Conservation (phyloP, 129 eudicot species). For the Arctium lappa region DNA sequence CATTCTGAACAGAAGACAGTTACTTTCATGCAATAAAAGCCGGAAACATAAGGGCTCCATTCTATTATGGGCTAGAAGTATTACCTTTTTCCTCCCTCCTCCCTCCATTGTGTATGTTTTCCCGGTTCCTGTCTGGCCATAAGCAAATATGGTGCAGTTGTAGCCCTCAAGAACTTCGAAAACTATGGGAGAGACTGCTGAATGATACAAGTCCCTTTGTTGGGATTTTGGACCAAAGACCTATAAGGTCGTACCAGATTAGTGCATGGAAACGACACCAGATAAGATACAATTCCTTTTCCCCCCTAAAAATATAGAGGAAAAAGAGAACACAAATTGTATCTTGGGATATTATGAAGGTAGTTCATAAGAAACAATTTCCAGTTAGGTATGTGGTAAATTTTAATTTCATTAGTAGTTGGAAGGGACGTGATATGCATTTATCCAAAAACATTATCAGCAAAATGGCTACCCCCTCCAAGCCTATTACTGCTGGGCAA, state of each 20-base stretch:
- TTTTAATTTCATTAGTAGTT: background rate
- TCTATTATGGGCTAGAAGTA: background rate
- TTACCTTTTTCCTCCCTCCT: constrained; percentile 77
- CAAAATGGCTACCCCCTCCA: background rate
- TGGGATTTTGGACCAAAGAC: constrained; percentile 77
- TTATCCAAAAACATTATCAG: too few relatives aligned
- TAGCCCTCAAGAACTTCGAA: constrained; percentile 86
- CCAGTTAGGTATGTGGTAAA: background rate
- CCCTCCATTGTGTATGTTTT: constrained; percentile 90
- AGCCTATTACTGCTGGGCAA: background rate
- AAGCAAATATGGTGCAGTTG: constrained; percentile 87
- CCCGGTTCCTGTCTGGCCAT: constrained; percentile 89
- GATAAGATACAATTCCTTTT: background rate
- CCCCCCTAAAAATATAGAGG: background rate
- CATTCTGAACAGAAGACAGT: constrained; percentile 44
- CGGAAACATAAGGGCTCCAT: background rate
- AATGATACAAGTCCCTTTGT: constrained; percentile 73
- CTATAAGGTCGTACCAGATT: constrained; percentile 30
- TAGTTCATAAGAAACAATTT: background rate
- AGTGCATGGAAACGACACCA: background rate
- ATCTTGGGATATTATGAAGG: background rate
- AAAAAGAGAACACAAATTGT: background rate
- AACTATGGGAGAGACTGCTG: constrained; percentile 75
- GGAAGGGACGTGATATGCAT: background rate
- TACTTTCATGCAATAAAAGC: background rate